Percentiles rank a stretch among this genome's conserved stretches.
Evolutionary conservation across 139 green algal genomes (phyloP).

Genomic region (Pleodorina starrii): DNA sequence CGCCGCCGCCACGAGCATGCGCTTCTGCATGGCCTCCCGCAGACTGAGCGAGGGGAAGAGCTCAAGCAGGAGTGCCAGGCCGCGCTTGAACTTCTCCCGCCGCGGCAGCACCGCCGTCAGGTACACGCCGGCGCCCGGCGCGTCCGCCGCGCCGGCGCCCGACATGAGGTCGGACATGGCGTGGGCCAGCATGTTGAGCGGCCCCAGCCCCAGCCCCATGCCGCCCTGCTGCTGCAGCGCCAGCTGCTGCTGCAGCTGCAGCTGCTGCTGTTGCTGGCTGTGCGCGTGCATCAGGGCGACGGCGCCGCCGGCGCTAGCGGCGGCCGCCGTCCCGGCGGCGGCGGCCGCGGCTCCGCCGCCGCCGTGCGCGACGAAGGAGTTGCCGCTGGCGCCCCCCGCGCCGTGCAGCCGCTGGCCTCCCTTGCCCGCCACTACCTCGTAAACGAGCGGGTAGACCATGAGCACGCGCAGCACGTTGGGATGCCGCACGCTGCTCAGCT

Average conservation of each 20-base stretch:
- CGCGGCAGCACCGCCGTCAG: constrained; percentile 53
- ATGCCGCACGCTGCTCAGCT: constrained; percentile 15
- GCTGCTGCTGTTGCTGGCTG: not conserved
- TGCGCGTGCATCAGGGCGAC: not conserved
- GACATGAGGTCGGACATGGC: constrained; percentile 20
- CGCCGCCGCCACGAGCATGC: constrained; percentile 4
- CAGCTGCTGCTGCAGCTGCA: not conserved
- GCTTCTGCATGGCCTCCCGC: constrained; percentile 54
- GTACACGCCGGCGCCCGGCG: constrained; percentile 32
- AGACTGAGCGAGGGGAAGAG: constrained; percentile 52
- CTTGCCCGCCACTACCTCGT: constrained; percentile 52
- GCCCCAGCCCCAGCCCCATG: not conserved
- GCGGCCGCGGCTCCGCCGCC: not conserved
- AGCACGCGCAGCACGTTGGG: constrained; percentile 52
- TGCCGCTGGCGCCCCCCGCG: not conserved
- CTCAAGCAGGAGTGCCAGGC: constrained; percentile 56
- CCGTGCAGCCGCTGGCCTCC: not conserved
- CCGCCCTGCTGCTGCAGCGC: not conserved
- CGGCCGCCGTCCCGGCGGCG: not conserved
- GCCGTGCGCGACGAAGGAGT: not conserved
- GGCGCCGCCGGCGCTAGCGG: not conserved
- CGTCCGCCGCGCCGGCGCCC: not conserved
- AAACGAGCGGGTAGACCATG: constrained; percentile 62
- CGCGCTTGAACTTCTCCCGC: constrained; percentile 57
- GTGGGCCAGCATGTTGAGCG: not conserved